Evolutionary conservation across 176 grass and related monocot species (phyloP).

Genomic region (Lolium multiflorum): DNA sequence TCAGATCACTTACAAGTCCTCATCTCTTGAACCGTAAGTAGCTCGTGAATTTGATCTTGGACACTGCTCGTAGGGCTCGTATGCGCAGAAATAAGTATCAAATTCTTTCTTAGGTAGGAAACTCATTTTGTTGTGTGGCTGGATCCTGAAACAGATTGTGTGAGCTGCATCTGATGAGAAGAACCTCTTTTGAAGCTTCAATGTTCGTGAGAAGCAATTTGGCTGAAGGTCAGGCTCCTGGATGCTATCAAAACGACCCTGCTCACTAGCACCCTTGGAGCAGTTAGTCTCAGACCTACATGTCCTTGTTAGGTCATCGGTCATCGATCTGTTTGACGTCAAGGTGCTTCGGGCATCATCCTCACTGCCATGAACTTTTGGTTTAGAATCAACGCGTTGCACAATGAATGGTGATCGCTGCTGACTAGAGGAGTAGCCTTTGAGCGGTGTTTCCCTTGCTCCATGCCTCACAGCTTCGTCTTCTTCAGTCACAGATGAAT

Average conservation of each 20-base stretch:
- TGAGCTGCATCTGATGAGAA: slow-evolving; percentile 69
- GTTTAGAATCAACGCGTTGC: slow-evolving; percentile 51
- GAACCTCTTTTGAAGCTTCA: slow-evolving; percentile 81
- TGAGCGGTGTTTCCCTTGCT: slow-evolving; percentile 62
- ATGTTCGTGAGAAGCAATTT: slow-evolving; percentile 81
- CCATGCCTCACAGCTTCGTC: slow-evolving; percentile 53
- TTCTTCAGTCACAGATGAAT: slow-evolving; percentile 68
- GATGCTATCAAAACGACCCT: slow-evolving; percentile 57
- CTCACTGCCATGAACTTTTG: slow-evolving; percentile 56
- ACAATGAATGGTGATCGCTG: slow-evolving; percentile 55
- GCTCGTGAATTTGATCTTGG: slow-evolving; percentile 76
- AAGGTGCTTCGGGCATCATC: slow-evolving; percentile 64
- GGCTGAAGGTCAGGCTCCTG: slow-evolving; percentile 80
- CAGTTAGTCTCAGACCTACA: slow-evolving; percentile 63
- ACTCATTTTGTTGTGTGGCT: slow-evolving; percentile 80
- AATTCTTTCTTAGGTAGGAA: slow-evolving; percentile 86
- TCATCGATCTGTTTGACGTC: slow-evolving; percentile 72
- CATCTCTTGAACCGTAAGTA: slow-evolving; percentile 93
- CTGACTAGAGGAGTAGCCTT: slow-evolving; percentile 72
- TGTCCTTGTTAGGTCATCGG: slow-evolving; percentile 63
- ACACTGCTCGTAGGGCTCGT: slow-evolving; percentile 82
- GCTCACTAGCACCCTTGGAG: slow-evolving; percentile 69
- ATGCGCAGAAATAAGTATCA: slow-evolving; percentile 81
- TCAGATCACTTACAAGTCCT: slow-evolving; percentile 76
- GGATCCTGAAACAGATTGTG: slow-evolving; percentile 80